Evolutionary conservation across 345 rosid genomes (phyloP).

Genomic region (Balakata baccata): DNA sequence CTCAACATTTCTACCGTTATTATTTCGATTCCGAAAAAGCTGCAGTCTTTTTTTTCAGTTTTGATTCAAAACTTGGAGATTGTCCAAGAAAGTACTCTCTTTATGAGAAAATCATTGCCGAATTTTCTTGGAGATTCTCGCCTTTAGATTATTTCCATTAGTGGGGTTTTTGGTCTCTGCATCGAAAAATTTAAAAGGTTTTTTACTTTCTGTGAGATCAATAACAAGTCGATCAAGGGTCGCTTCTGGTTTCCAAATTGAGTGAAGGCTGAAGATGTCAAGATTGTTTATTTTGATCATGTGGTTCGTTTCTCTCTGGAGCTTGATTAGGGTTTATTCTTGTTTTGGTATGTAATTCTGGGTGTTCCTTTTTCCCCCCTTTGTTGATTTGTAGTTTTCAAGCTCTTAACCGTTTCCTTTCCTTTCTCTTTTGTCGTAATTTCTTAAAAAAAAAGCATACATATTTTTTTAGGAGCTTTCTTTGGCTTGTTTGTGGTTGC

Average conservation of each 20-base stretch:
- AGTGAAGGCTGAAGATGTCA: constrained; percentile 10
- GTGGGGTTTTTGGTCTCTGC: constrained; percentile 37
- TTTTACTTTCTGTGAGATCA: constrained; percentile 12
- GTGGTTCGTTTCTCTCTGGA: constrained; percentile 21
- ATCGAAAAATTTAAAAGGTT: constrained; percentile 27
- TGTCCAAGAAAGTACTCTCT: constrained; percentile 16
- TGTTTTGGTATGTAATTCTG: constrained; percentile 11
- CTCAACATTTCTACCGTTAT: neutral
- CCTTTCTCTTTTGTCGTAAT: neutral
- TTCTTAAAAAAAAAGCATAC: neutral
- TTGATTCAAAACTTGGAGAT: constrained; percentile 13
- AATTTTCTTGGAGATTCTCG: constrained; percentile 32
- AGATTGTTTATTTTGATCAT: constrained; percentile 24
- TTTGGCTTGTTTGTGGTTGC: constrained; percentile 2
- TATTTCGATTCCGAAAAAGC: constrained; percentile 13
- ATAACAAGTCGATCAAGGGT: constrained; percentile 29
- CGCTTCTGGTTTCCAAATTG: constrained; percentile 4
- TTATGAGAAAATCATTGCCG: constrained; percentile 10
- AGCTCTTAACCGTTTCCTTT: neutral
- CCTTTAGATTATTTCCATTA: constrained; percentile 21
- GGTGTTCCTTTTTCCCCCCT: constrained; percentile 9
- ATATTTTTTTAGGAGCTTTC: neutral
- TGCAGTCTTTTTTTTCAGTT: neutral
- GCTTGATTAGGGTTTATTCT: constrained; percentile 27
- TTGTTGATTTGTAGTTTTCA: neutral